Base-by-base conservation (phyloP, 345 rosid species). In the Citrus unshiu region DNA sequence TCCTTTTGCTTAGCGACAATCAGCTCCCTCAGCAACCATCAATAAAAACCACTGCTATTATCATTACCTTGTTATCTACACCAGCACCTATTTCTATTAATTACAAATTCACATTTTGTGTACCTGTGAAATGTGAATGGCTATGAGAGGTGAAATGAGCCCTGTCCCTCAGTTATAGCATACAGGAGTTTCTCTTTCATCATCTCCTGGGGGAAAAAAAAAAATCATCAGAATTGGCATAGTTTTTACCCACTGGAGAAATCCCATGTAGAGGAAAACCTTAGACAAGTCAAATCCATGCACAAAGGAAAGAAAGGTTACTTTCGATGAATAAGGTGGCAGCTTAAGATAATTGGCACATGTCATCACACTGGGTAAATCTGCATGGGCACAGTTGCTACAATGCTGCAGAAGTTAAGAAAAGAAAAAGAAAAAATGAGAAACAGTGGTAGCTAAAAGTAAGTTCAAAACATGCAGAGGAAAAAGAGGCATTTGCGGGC, bases 321-420 rank as follows among this genome's bases (percentile, higher is more conserved):
- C 99, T 81, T 95, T 95, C 56, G 98, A 88, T 75, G 98, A 88
- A 81, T 93, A 95, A 68, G 98, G 93, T 3, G 99, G 99, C 76
- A 95, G 86, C 89, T 95, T 95, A 80, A 95, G 89, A 80, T 95
- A 95, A 86, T 95, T 95, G 76, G 98, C 99, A 76, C 98, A 93
- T 51, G 99, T 95, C 99, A 93, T 95, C 85, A 95, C 99, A 57
- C 99, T 93, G 46, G 98, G 99, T 68, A 95, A 84, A 86, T 93
- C 99, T 3, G 84, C 83, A 81, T 95, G 96, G 2, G 87, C 91
- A 61, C 83, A 83, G 73, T 85, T 88, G 87, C 92, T 86, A 68
- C 91, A 89, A 58, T 88, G 93, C 99, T 95, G 93, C 80, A 58
- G 78, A 72, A 77, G 71, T 68, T 10, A 74, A 32, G 24, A 62